Evolutionary conservation across 1,139 yeast genomes (phyloP), one percentile per base, ranked within the genome.

Genomic region (Trichomonascaceae sp.): DNA sequence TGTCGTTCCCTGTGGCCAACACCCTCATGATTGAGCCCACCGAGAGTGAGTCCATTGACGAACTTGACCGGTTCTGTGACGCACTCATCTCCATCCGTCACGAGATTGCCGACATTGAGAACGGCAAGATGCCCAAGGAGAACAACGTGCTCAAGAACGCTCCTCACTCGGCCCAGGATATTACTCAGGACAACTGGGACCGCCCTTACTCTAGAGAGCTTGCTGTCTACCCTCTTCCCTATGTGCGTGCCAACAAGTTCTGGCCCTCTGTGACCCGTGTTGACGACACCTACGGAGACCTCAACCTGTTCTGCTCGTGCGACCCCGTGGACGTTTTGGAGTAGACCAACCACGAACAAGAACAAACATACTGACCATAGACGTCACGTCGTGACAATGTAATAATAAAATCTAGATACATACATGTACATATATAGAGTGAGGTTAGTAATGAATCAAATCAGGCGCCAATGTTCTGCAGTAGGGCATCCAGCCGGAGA

Each of bases 1-100:
- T 89, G 84, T 89, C 97, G 1, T 89, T 92, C 81, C 98, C 98
- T 16, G 94, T 89, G 35, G 87, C 96, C 9, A 93, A 93, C 41
- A 89, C 98, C 3, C 69, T 89, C 47, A 89, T 89, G 98, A 76
- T 89, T 45, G 98, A 89, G 62, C 98, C 98, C 39, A 89, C 98
- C 3, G 98, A 89, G 60, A 77, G 92, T 16, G 98, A 89, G 62
- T 76, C 84, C 52, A 62, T 79, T 51, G 80, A 67, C 36, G 98
- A 89, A 62, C 67, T 89, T 46, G 92, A 89, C 59, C 71, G 96
- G 50, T 89, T 89, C 59, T 76, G 85, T 41, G 89, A 84, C 41
- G 74, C 97, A 2, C 70, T 89, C 66, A 74, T 89, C 43, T 59
- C 85, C 6, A 89, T 89, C 42, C 76, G 89, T 52, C 57, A 62